Base-by-base conservation (phyloP, 345 rosid genomes). In the Combretum micranthum region DNA sequence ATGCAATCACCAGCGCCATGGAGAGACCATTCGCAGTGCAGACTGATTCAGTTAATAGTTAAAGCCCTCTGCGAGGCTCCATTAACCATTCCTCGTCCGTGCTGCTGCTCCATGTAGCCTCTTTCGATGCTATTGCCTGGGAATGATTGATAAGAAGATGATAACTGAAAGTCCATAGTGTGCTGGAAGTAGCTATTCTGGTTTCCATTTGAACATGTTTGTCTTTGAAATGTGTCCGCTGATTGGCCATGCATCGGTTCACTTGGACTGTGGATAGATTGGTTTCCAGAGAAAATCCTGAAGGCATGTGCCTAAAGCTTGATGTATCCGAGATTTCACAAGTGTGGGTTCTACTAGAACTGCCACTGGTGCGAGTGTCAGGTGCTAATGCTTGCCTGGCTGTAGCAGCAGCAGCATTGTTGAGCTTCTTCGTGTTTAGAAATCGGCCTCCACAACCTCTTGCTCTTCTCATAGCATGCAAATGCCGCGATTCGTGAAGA, bases 391-490 rank as follows among this genome's bases (percentile, higher is more conserved):
- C 56, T 53, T 23, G 26, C 19, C 42, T 7, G 26, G 15, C 18
- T 22, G 53, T 17, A 26, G 68, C 25, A n/a, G n/a, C n/a, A n/a
- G n/a, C n/a, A 53, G 48, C 54, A 20, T 19, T 64, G 7, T 63
- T 66, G 12, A 49, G 69, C 49, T 74, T 73, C 58, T 68, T 76
- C n/a, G 73, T 80, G 75, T 80, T 83, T 4, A 83, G 65, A 57
- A 85, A 85, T 37, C 92, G 79, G 18, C 92, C 92, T 12, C 92
- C 88, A 20, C 70, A 69, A 17, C 92, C 84, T 66, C 92, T 75
- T 39, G 78, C 83, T 60, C 88, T 77, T 55, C 83, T 72, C 83
- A 85, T 71, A 20, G 92, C 86, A 64, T 85, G 88, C 39, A 68
- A 71, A 66, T 85, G 92, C 47, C 88, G 65, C 9, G 92, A 85